phyloP scores from a whole-genome alignment of 1,284 basidiomycete genomes.

The Rhizoctonia solani region DNA sequence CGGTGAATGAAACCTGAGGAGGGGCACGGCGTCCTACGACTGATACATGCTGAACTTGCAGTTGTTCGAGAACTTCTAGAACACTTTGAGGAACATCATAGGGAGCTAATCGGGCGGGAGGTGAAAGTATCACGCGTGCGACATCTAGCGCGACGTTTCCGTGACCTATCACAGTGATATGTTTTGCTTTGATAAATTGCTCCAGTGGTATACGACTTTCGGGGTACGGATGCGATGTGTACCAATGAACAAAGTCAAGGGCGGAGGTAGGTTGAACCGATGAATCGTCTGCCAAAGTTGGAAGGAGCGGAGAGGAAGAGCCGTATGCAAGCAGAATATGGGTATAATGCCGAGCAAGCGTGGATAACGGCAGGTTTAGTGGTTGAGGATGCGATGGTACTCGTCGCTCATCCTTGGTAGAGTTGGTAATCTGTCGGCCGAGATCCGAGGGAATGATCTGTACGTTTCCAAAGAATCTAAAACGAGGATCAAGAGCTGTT shows the following conservation, averaged over 20 bases:
- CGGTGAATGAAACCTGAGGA: conserved; percentile 88
- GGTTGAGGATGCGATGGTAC: conserved; percentile 50
- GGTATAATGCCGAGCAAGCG: conserved; percentile 63
- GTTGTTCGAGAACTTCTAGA: conserved; percentile 67
- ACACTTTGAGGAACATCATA: conserved; percentile 85
- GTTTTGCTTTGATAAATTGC: conserved; percentile 61
- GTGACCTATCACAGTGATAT: conserved; percentile 89
- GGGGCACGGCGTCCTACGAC: conserved; percentile 88
- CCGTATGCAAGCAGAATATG: conserved; percentile 84
- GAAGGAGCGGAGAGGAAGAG: conserved; percentile 66
- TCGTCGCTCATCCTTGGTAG: too few species aligned
- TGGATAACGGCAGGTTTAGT: conserved; percentile 58
- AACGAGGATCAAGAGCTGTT: conserved; percentile 70
- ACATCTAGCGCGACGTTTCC: conserved; percentile 97
- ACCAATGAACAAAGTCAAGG: conserved; percentile 93
- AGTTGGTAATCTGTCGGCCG: too few species aligned
- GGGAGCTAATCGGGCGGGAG: conserved; percentile 61
- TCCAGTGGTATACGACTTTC: conserved; percentile 54
- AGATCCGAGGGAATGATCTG: conserved; percentile 57
- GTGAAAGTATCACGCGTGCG: conserved; percentile 84
- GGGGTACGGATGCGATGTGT: conserved; percentile 85
- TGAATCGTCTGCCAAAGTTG: conserved; percentile 53
- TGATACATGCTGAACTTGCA: conserved; percentile 74
- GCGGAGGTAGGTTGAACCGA: conserved; percentile 71
- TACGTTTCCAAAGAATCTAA: conserved; percentile 93